A percentile compares a stretch with the other conserved stretches of the same genome.
Evolutionary conservation across 2,329 filamentous ascomycete genomes (phyloP).

Genomic region (Hypoxylon sp.): DNA sequence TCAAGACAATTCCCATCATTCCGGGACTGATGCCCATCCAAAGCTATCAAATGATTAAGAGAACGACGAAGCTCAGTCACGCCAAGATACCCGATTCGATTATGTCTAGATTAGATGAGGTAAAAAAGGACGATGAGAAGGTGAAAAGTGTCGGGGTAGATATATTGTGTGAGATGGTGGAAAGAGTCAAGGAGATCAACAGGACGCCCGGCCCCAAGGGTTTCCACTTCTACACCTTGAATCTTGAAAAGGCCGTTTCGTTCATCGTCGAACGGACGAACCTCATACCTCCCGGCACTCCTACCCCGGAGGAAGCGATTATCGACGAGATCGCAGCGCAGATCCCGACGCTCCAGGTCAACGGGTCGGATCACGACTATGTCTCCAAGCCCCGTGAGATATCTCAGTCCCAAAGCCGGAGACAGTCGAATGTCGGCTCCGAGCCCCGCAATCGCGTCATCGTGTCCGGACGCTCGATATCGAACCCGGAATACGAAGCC

Average conservation of each 20-base stretch:
- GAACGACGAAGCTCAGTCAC: slow-evolving; percentile 94
- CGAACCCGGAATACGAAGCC: slow-evolving; percentile 74
- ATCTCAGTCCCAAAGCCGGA: slow-evolving; percentile 60
- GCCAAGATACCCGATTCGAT: slow-evolving; percentile 81
- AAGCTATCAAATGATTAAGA: slow-evolving; percentile 93
- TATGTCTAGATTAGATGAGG: slow-evolving; percentile 75
- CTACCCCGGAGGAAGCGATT: slow-evolving; percentile 63
- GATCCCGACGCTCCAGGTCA: slow-evolving; percentile 63
- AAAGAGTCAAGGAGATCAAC: slow-evolving; percentile 77
- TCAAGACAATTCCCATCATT: slow-evolving; percentile 89
- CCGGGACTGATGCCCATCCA: slow-evolving; percentile 98
- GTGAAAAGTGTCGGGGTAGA: slow-evolving; percentile 85
- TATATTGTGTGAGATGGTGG: slow-evolving; percentile 85
- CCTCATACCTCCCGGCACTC: slow-evolving; percentile 76
- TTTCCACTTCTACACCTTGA: slow-evolving; percentile 98
- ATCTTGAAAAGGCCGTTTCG: slow-evolving; percentile 94
- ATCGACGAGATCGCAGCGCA: slow-evolving; percentile 60
- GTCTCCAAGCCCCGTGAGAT: slow-evolving; percentile 50
- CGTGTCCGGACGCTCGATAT: slow-evolving; percentile 72
- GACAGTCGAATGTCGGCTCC: slow-evolving; percentile 83
- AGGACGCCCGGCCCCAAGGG: slow-evolving; percentile 73
- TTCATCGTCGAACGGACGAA: slow-evolving; percentile 88
- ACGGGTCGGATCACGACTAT: slow-evolving; percentile 56
- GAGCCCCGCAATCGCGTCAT: slow-evolving; percentile 91
- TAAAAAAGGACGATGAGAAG: slow-evolving; percentile 82